Evolutionary conservation across 306 rosid genomes (phyloP).

Genomic region (Quercus robur): DNA sequence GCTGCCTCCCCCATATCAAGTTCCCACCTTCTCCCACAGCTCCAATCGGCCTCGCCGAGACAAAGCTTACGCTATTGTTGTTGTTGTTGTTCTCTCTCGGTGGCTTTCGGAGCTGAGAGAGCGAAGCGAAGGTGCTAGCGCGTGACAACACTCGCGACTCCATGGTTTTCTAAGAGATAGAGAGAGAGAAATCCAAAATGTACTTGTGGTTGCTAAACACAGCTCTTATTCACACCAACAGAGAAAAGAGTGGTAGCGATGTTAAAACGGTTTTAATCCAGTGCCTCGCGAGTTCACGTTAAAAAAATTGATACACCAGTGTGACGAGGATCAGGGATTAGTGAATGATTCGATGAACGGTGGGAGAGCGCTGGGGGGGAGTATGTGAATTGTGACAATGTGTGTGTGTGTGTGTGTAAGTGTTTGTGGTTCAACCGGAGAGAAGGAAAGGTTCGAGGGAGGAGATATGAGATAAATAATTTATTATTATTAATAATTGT

Average conservation of each 20-base stretch:
- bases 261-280: no score
- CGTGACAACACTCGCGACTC: constrained; percentile 95
- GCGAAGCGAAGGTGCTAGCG: constrained; percentile 49
- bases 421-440: neutral
- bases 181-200: neutral
- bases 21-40: constrained; percentile 72
- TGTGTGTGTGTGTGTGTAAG: neutral
- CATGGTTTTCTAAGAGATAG: constrained; percentile 29
- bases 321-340: neutral
- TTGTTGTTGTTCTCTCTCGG: constrained; percentile 31
- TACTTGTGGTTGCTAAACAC: neutral
- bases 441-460: neutral
- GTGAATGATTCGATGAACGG: neutral
- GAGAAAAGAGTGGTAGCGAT: neutral
- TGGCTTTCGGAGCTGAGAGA: constrained; percentile 45
- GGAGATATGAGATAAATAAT: no score
- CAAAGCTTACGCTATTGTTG: constrained; percentile 30
- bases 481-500: neutral
- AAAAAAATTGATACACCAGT: neutral
- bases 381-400: neutral
- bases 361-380: neutral
- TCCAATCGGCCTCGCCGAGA: constrained; percentile 47
- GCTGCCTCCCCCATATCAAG: constrained; percentile 85
- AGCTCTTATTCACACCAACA: constrained; percentile 11
- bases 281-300: neutral